These are phyloP conservation scores for Cadophora luteo-olivacea DNA, from an alignment of 2,329 filamentous ascomycete species.

Conservation along the genomic window DNA sequence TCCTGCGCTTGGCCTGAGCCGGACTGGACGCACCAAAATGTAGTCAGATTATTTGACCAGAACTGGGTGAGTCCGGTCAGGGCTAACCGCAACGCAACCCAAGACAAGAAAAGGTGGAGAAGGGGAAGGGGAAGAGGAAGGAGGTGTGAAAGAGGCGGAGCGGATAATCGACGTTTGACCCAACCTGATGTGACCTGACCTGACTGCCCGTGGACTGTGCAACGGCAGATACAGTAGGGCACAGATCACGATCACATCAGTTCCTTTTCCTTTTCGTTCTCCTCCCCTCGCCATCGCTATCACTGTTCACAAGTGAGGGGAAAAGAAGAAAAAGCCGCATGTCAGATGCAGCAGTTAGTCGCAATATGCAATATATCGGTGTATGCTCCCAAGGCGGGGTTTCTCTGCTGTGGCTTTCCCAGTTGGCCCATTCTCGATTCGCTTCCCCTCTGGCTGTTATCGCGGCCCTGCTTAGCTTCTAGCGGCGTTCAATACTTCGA, in stretches of 20 bases:
- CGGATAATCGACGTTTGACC: not conserved
- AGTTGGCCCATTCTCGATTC: not conserved
- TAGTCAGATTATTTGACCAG: not conserved
- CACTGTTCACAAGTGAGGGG: not conserved
- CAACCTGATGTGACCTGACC: constrained; percentile 7
- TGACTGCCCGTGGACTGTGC: not conserved
- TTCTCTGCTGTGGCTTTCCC: not conserved
- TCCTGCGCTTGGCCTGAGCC: not conserved
- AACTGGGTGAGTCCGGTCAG: not conserved
- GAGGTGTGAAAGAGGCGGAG: not conserved
- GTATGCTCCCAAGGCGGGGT: constrained; percentile 11
- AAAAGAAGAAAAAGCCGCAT: not conserved
- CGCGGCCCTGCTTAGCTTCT: not conserved
- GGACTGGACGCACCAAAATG: not conserved
- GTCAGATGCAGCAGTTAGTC: constrained; percentile 9
- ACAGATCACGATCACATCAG: constrained; percentile 2
- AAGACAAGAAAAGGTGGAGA: not conserved
- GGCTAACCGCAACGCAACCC: not conserved
- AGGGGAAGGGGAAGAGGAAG: not conserved
- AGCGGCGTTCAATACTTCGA: constrained; percentile 29
- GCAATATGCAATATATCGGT: constrained; percentile 11
- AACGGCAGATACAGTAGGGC: not conserved
- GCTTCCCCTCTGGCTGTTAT: not conserved
- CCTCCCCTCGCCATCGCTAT: not conserved
- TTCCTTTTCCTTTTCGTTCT: not conserved